Conservation (phyloP, 2,329 filamentous ascomycete genomes). For the Xylariaceae sp. region DNA sequence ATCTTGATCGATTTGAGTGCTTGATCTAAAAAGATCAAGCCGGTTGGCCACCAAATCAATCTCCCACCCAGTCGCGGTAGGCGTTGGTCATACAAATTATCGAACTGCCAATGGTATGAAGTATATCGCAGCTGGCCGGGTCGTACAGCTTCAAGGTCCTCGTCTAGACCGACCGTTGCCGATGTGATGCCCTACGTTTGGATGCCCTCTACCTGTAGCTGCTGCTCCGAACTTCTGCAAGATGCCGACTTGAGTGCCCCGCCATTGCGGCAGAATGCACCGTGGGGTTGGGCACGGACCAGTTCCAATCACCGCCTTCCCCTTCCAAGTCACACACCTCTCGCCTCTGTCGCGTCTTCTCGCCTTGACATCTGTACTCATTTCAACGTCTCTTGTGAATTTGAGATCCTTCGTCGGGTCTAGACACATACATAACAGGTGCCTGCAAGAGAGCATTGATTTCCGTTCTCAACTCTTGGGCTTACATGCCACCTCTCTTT, state of each 20-base stretch:
- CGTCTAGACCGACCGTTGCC: slow-evolving; percentile 1
- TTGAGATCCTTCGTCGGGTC: too few species aligned
- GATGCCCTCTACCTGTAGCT: neutral
- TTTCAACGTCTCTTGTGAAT: too few species aligned
- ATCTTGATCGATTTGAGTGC: slow-evolving; percentile 51
- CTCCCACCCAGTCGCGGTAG: neutral
- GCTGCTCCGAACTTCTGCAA: too few species aligned
- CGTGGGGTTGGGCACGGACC: slow-evolving; percentile 15
- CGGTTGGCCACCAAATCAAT: neutral
- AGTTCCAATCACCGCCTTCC: slow-evolving; percentile 15
- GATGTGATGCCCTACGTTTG: slow-evolving; percentile 7
- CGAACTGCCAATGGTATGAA: too few species aligned
- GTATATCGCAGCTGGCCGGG: neutral
- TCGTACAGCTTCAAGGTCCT: neutral
- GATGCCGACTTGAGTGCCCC: neutral
- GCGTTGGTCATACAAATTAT: neutral
- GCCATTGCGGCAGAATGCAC: slow-evolving; percentile 17
- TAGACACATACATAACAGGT: too few species aligned
- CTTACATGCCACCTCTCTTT: too few species aligned
- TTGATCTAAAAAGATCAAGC: slow-evolving; percentile 2
- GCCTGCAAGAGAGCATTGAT: too few species aligned
- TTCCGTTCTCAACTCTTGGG: too few species aligned
- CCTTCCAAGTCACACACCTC: slow-evolving; percentile 1
- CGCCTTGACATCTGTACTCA: too few species aligned
- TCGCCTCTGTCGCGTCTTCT: too few species aligned